Percentiles rank a stretch among this genome's conserved stretches.
These are phyloP conservation scores for Lanmaoa pseudosensibilis DNA, from an alignment of 768 basidiomycete species.

Conservation along the genomic window DNA sequence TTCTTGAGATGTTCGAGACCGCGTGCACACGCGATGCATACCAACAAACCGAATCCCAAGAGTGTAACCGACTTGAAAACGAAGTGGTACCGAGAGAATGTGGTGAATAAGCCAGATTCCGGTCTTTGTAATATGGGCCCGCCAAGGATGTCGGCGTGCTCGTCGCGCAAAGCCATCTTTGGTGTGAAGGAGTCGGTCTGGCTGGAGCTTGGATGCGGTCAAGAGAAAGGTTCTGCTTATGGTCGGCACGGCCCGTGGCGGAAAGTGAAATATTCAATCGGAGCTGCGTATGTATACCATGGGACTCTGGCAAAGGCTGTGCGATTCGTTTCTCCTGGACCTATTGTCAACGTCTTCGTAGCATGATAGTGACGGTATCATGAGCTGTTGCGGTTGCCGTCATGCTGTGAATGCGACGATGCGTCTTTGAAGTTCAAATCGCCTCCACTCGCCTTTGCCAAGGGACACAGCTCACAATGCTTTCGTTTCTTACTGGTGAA, in stretches of 20 bases:
- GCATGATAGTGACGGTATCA: background rate
- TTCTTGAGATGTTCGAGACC: conserved; percentile 49
- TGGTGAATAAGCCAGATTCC: conserved; percentile 24
- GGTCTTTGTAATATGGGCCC: conserved; percentile 46
- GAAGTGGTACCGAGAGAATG: conserved; percentile 38
- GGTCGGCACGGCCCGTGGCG: conserved; percentile 23
- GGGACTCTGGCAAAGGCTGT: background rate
- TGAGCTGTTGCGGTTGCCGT: background rate
- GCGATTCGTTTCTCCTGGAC: background rate
- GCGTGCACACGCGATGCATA: conserved; percentile 35
- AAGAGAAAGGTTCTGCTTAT: conserved; percentile 15
- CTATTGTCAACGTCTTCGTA: background rate
- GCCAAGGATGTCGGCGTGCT: conserved; percentile 73
- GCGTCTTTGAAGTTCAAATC: background rate
- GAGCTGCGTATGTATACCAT: conserved; percentile 9
- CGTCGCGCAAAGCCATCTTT: conserved; percentile 55
- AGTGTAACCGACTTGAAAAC: conserved; percentile 39
- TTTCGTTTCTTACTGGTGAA: conserved; percentile 77
- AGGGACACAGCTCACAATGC: conserved; percentile 71
- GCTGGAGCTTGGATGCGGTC: conserved; percentile 24
- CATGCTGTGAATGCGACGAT: background rate
- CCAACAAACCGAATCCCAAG: conserved; percentile 35
- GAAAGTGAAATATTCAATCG: conserved; percentile 25
- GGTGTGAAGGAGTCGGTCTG: conserved; percentile 17
- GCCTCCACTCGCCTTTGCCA: conserved; percentile 70